Evolutionary conservation across 2,329 filamentous ascomycete genomes (phyloP), one percentile per base, ranked within the genome.

Genomic region (Cladosporium sp.): DNA sequence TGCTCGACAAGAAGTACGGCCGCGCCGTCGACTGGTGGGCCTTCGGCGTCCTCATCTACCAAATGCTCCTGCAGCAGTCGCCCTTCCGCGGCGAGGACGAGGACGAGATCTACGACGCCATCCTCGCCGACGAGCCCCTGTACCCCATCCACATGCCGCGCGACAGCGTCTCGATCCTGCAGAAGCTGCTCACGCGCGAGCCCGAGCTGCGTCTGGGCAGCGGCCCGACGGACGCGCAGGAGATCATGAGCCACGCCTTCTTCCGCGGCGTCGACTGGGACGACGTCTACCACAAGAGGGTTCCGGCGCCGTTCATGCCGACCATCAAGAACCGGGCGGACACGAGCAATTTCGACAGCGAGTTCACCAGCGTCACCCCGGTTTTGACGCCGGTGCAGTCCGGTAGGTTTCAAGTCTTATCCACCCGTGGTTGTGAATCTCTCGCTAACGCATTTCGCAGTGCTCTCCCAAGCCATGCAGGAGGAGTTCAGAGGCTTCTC

Each of bases 21-120:
- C 86, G 93, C 54, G 89, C 93, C 13, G 93, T 98, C 41, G 93
- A 98, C 71, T 98, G 93, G 93, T 98, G 93, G 93, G 95, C 95
- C 6, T 98, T 98, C 72, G 93, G 93, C 69, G 93, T 98, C 32
- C 76, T 98, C 63, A 98, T 98, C 65, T 98, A 98, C 75, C 93
- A 98, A 72, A 98, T 98, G 95, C 86, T 98, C 53, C 82, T 98
- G 45, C 95, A 98, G 68, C 95, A 98, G 70, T 97, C 92, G 31
- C 93, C 93, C 0, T 98, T 98, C 86, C 86, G 93, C 63, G 93
- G 93, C 65, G 95, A 98, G 70, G 93, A 98, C 63, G 95, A 98
- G 68, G 93, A 98, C 68, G 93, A 98, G 73, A 98, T 98, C 58
- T 98, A 98, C 75, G 93, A 98, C 64, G 92, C 93, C 34, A 97